Percentiles rank a stretch among this genome's conserved stretches.
phyloP scores from a whole-genome alignment of 441 rosid genomes.

The Capsella rubella region DNA sequence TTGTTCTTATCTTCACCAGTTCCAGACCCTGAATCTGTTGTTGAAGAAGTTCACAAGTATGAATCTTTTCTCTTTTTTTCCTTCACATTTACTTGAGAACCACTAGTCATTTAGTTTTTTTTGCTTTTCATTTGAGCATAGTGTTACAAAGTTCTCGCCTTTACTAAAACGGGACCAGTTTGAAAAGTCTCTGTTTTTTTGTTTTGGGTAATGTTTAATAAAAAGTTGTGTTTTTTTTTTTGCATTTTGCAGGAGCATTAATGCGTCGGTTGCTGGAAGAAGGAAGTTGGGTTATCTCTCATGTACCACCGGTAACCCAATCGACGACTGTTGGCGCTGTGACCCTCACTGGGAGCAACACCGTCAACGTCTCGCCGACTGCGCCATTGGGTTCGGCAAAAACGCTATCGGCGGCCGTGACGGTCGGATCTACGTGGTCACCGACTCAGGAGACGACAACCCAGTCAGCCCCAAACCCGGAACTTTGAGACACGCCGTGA shows the following conservation, averaged over 20 bases:
- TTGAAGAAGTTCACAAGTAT: slow-evolving; percentile 70
- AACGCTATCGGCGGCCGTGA: slow-evolving; percentile 62
- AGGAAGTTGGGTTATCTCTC: slow-evolving; percentile 59
- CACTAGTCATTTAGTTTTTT: too few relatives aligned
- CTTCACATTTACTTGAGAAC: slow-evolving; percentile 16
- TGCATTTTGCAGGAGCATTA: slow-evolving; percentile 64
- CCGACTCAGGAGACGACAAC: slow-evolving; percentile 59
- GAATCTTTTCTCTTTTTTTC: neutral
- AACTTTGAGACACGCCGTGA: slow-evolving; percentile 61
- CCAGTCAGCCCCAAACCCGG: slow-evolving; percentile 59
- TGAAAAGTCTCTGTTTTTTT: neutral
- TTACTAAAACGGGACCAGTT: slow-evolving; percentile 15
- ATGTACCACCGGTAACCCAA: slow-evolving; percentile 58
- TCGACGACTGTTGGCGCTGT: slow-evolving; percentile 68
- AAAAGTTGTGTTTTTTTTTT: neutral
- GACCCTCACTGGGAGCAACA: slow-evolving; percentile 61
- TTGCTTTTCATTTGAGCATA: neutral
- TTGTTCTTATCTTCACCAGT: slow-evolving; percentile 62
- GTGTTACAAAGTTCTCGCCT: slow-evolving; percentile 8
- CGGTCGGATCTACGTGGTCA: slow-evolving; percentile 57
- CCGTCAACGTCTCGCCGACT: slow-evolving; percentile 54
- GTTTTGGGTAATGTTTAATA: neutral
- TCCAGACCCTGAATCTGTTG: slow-evolving; percentile 70
- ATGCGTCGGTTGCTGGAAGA: slow-evolving; percentile 55
- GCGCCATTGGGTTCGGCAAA: slow-evolving; percentile 60